Percentiles rank a stretch among this genome's conserved stretches.
Evolutionary conservation across 495 filamentous ascomycete species (phyloP).

Genomic region (Xylaria acuta): DNA sequence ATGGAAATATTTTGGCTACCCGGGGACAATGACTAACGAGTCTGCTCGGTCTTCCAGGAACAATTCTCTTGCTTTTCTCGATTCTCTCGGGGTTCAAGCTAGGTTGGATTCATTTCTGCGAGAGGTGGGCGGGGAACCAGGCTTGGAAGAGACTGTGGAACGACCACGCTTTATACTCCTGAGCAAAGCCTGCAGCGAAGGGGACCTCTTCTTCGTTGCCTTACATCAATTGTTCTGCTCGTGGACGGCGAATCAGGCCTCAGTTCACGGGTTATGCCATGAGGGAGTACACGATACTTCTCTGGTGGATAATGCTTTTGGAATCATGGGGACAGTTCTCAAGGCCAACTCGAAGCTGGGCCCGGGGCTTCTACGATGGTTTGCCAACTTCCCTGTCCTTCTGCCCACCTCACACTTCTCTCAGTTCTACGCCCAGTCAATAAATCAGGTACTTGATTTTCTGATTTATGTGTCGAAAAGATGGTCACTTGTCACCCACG

Average conservation of each 20-base stretch:
- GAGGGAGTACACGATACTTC: slow-evolving; percentile 19
- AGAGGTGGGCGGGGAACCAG: slow-evolving; percentile 22
- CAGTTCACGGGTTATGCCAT: slow-evolving; percentile 28
- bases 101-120: slow-evolving; percentile 10
- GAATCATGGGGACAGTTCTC: slow-evolving; percentile 45
- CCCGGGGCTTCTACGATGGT: slow-evolving; percentile 54
- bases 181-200: slow-evolving; percentile 56
- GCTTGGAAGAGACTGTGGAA: slow-evolving; percentile 44
- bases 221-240: slow-evolving; percentile 74
- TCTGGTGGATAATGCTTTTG: slow-evolving; percentile 46
- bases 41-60: slow-evolving; percentile 12
- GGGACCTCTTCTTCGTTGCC: slow-evolving; percentile 68
- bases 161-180: slow-evolving; percentile 63
- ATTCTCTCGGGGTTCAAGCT: slow-evolving; percentile 1
- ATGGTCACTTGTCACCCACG: slow-evolving; percentile 29
- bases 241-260: slow-evolving; percentile 41
- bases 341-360: slow-evolving; percentile 48
- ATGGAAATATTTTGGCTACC: neutral
- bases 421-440: slow-evolving; percentile 16
- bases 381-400: slow-evolving; percentile 57
- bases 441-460: slow-evolving; percentile 44
- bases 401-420: slow-evolving; percentile 36
- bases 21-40: neutral
- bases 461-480: slow-evolving; percentile 43
- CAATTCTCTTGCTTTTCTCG: slow-evolving; percentile 25